Percentiles rank a stretch among this genome's conserved stretches.
These are phyloP conservation scores for Beauveria sp. DNA, from an alignment of 2,329 filamentous ascomycete genomes.

Conservation along the genomic window DNA sequence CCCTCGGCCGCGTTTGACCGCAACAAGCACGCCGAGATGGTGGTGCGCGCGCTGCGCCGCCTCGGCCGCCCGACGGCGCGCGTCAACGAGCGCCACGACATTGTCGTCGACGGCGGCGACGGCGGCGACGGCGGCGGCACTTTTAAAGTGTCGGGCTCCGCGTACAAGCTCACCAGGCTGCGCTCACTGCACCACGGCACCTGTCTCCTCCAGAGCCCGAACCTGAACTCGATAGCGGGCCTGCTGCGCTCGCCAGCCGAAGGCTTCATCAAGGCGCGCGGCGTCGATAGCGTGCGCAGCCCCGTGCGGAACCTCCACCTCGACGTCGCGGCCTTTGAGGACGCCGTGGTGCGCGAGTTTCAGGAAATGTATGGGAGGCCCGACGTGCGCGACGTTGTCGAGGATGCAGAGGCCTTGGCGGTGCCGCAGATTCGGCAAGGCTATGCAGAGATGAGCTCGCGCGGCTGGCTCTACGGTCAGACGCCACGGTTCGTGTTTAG, in stretches of 20 bases:
- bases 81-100: conserved; percentile 90
- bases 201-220: conserved; percentile 70
- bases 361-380: conserved; percentile 51
- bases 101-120: conserved; percentile 57
- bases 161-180: conserved; percentile 81
- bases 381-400: conserved; percentile 33
- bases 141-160: conserved; percentile 85
- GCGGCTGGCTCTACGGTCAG: conserved; percentile 74
- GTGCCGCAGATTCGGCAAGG: conserved; percentile 40
- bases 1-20: conserved; percentile 71
- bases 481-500: conserved; percentile 77
- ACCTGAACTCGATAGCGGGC: conserved; percentile 59
- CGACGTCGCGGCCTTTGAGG: conserved; percentile 36
- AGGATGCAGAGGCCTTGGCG: conserved; percentile 38
- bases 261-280: conserved; percentile 68
- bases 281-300: conserved; percentile 86
- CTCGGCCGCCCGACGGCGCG: conserved; percentile 52
- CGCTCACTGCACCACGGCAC: conserved; percentile 90
- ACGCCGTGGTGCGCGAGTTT: conserved; percentile 59
- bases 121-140: conserved; percentile 22
- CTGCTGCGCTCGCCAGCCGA: conserved; percentile 74
- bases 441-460: conserved; percentile 38
- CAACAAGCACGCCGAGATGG: conserved; percentile 85
- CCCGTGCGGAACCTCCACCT: conserved; percentile 72
- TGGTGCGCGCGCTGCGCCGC: conserved; percentile 67